phyloP scores from a whole-genome alignment of 495 filamentous ascomycete genomes.

The Xylaria bambusicola region DNA sequence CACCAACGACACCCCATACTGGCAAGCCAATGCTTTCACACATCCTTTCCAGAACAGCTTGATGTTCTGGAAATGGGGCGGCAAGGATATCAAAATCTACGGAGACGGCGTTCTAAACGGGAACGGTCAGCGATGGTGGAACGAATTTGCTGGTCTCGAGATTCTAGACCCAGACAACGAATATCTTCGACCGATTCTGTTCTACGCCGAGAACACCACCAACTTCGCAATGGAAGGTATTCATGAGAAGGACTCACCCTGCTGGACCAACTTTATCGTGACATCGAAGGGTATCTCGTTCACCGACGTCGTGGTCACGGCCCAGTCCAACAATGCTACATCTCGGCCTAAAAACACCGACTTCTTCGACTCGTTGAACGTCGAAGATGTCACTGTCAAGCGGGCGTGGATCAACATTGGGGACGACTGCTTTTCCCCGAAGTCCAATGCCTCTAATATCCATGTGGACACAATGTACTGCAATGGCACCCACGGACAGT shows the following conservation, averaged over 20 bases:
- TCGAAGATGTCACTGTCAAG: slow-evolving; percentile 50
- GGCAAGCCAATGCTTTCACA: slow-evolving; percentile 59
- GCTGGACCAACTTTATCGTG: slow-evolving; percentile 62
- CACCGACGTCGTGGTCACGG: slow-evolving; percentile 55
- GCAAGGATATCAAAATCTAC: slow-evolving; percentile 58
- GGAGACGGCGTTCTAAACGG: slow-evolving; percentile 56
- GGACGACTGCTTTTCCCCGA: slow-evolving; percentile 63
- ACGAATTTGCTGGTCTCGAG: slow-evolving; percentile 36
- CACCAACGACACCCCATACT: slow-evolving; percentile 60
- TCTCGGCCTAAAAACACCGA: slow-evolving; percentile 58
- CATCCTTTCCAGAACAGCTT: slow-evolving; percentile 62
- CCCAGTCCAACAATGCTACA: slow-evolving; percentile 54
- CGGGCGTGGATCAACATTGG: slow-evolving; percentile 55
- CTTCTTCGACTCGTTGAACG: slow-evolving; percentile 58
- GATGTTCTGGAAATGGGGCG: slow-evolving; percentile 64
- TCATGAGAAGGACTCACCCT: slow-evolving; percentile 58
- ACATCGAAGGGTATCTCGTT: slow-evolving; percentile 55
- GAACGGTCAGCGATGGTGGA: slow-evolving; percentile 50
- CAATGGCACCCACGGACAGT: slow-evolving; percentile 58
- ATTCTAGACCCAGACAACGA: slow-evolving; percentile 52
- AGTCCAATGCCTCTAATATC: slow-evolving; percentile 59
- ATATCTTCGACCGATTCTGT: slow-evolving; percentile 58
- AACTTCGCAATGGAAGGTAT: slow-evolving; percentile 56
- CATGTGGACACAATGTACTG: slow-evolving; percentile 61
- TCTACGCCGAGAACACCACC: slow-evolving; percentile 59